A percentile compares a stretch with the other conserved stretches of the same genome.
phyloP scores from a whole-genome alignment of 352 stramenopile genomes.

The Phytophthora syringae region DNA sequence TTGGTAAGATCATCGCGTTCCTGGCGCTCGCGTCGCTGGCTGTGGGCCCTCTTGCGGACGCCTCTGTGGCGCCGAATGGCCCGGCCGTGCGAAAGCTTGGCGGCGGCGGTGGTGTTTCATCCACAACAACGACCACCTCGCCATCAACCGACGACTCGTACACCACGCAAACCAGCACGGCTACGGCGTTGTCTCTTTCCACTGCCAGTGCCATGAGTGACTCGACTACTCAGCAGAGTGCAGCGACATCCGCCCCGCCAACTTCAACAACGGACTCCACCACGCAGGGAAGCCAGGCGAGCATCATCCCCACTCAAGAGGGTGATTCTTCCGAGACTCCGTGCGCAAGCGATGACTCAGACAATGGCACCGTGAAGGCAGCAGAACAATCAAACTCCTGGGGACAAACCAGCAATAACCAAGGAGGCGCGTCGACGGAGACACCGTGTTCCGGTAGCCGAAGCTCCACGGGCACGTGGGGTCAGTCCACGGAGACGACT shows the following conservation, averaged over 20 bases:
- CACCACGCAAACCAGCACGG: conserved; percentile 17
- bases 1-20: conserved; percentile 35
- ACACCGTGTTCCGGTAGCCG: conserved; percentile 26
- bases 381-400: conserved; percentile 4
- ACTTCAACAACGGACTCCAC: no score
- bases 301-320: no score
- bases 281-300: no score
- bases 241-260: no score
- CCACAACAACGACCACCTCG: conserved; percentile 21
- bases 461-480: conserved; percentile 23
- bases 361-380: conserved; percentile 14
- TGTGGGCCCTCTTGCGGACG: conserved; percentile 24
- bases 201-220: background rate
- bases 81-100: conserved; percentile 22
- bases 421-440: conserved; percentile 12
- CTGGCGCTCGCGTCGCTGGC: conserved; percentile 21
- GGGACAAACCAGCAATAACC: conserved; percentile 3
- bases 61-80: conserved; percentile 11
- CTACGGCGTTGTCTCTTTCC: conserved; percentile 4
- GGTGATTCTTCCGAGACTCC: conserved; percentile 13
- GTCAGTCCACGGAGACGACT: conserved; percentile 14
- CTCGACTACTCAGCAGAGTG: no score
- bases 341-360: conserved; percentile 15
- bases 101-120: conserved; percentile 17
- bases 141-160: conserved; percentile 24